A percentile compares a stretch with the other conserved stretches of the same genome.
Evolutionary conservation across 495 filamentous ascomycete genomes (phyloP).

Genomic region (Lichina pygmaea): DNA sequence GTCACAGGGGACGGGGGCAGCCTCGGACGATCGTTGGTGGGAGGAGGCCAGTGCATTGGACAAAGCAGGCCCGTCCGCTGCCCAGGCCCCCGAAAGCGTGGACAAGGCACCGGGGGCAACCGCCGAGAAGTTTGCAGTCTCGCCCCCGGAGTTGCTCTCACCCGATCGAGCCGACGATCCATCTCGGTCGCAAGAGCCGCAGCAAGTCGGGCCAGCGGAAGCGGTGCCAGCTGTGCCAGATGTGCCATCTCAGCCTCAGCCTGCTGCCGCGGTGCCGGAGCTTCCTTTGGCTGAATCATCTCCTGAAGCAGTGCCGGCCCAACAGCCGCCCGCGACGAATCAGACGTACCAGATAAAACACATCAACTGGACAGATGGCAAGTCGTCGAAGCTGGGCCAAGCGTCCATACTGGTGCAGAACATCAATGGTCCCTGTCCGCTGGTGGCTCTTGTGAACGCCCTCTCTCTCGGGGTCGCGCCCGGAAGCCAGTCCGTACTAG

Average conservation of each 20-base stretch:
- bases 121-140: no score
- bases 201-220: not conserved
- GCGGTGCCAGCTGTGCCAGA: not conserved
- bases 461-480: slow-evolving; percentile 53
- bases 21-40: no score
- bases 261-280: not conserved
- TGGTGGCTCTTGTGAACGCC: slow-evolving; percentile 84
- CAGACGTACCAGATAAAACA: slow-evolving; percentile 50
- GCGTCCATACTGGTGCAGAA: slow-evolving; percentile 81
- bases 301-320: not conserved
- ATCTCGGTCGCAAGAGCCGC: not conserved
- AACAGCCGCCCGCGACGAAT: slow-evolving; percentile 15
- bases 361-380: slow-evolving; percentile 30
- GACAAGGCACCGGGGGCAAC: no score
- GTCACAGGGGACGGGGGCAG: no score
- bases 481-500: slow-evolving; percentile 34
- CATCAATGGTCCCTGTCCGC: slow-evolving; percentile 75
- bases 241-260: not conserved
- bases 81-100: no score
- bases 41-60: no score
- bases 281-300: not conserved
- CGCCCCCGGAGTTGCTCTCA: no score
- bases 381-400: slow-evolving; percentile 14
- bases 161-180: no score
- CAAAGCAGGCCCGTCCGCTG: no score